These are phyloP conservation scores for Beta macrorhiza DNA, from an alignment of 179 eudicot species.

Conservation along the genomic window DNA sequence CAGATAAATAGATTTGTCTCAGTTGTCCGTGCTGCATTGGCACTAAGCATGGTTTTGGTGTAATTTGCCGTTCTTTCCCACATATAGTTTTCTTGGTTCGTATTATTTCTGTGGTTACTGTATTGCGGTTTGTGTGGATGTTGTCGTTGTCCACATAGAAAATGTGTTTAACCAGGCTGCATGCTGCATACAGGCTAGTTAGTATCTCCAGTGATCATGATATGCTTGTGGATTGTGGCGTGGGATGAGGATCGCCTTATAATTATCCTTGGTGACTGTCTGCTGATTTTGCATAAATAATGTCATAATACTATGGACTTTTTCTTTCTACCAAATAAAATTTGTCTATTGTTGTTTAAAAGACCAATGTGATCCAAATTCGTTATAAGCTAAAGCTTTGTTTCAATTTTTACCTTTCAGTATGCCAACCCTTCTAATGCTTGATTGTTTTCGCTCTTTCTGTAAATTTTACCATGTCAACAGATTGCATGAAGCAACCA, in stretches of 20 bases:
- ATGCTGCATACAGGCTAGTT: background rate
- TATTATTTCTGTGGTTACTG: background rate
- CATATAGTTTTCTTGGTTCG: background rate
- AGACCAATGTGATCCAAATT: background rate
- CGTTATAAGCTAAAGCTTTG: background rate
- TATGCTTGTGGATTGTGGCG: background rate
- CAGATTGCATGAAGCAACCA: constrained; percentile 92
- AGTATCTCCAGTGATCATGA: background rate
- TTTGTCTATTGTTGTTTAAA: background rate
- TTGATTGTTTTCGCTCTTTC: background rate
- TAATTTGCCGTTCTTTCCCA: background rate
- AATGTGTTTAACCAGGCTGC: background rate
- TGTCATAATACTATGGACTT: background rate
- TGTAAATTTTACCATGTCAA: background rate
- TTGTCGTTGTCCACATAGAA: background rate
- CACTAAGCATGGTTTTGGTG: background rate
- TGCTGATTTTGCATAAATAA: background rate
- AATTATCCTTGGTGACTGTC: background rate
- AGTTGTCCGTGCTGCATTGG: too few species aligned
- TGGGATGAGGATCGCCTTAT: background rate
- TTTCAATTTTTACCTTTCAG: background rate
- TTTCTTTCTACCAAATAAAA: background rate
- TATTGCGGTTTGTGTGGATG: background rate
- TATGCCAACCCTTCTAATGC: background rate
- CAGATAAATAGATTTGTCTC: background rate